A percentile compares a stretch with the other conserved stretches of the same genome.
phyloP scores from a whole-genome alignment of 345 rosid genomes.

The Populus nigra region DNA sequence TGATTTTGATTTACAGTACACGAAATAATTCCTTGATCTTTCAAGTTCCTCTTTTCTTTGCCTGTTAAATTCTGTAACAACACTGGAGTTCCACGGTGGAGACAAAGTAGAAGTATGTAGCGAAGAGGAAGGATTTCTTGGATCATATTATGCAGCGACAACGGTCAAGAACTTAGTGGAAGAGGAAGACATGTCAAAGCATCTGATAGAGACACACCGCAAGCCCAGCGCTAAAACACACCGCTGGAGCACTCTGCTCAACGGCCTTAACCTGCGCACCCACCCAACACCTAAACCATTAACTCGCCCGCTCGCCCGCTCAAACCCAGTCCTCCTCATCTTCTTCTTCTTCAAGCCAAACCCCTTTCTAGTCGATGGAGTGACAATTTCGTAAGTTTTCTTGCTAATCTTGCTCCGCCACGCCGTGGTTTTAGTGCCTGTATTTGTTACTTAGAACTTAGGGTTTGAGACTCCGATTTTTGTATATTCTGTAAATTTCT shows the following conservation, averaged over 20 bases:
- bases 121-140: constrained; percentile 32
- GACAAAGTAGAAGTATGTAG: not conserved
- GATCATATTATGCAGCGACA: constrained; percentile 24
- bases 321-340: not conserved
- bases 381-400: not conserved
- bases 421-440: not conserved
- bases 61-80: too few relatives aligned
- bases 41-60: not conserved
- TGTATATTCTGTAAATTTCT: not conserved
- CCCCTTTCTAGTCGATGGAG: not conserved
- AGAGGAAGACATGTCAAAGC: constrained; percentile 18
- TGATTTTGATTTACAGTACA: too few relatives aligned
- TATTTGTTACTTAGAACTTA: not conserved
- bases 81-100: too few relatives aligned
- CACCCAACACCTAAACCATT: not conserved
- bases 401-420: not conserved
- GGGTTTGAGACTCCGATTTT: not conserved
- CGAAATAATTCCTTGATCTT: too few relatives aligned
- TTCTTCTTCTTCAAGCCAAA: too few relatives aligned
- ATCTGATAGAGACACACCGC: constrained; percentile 23
- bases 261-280: not conserved
- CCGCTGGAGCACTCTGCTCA: not conserved
- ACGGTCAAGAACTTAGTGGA: constrained; percentile 13
- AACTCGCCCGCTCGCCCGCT: not conserved
- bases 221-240: not conserved